Percentiles rank a stretch among this genome's conserved stretches.
phyloP scores from a whole-genome alignment of 1,284 basidiomycete genomes.

The Ustanciosporium gigantosporum region DNA sequence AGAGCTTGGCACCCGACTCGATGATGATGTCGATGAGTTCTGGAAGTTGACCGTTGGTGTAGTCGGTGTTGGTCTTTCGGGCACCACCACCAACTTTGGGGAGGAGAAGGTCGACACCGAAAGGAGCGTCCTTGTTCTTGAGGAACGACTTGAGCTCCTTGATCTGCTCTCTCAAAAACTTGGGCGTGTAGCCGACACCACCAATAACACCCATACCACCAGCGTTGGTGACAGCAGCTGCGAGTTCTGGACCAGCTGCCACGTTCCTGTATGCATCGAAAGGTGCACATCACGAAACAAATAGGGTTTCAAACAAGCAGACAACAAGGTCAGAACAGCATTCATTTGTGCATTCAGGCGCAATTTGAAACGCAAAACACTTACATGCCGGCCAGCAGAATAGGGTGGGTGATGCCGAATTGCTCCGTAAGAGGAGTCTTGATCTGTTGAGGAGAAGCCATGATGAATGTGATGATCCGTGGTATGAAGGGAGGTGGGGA shows the following conservation, averaged over 20 bases:
- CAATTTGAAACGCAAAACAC: too few species aligned
- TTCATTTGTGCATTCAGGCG: too few species aligned
- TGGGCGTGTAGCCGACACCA: constrained; percentile 50
- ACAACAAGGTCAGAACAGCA: too few species aligned
- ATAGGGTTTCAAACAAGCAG: too few species aligned
- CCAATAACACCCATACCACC: constrained; percentile 56
- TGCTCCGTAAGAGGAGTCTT: constrained; percentile 44
- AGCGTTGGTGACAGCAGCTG: constrained; percentile 52
- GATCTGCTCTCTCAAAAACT: constrained; percentile 27
- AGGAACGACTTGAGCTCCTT: constrained; percentile 39
- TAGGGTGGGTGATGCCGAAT: constrained; percentile 79
- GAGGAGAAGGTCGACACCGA: constrained; percentile 53
- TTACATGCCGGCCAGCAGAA: constrained; percentile 74
- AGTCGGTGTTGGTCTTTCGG: constrained; percentile 56
- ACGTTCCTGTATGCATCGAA: constrained; percentile 37
- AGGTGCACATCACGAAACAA: background rate
- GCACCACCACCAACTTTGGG: constrained; percentile 55
- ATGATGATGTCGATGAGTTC: constrained; percentile 54
- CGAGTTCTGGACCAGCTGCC: constrained; percentile 51
- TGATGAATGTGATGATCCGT: constrained; percentile 1
- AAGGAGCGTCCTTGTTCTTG: constrained; percentile 53
- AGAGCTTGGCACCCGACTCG: constrained; percentile 49
- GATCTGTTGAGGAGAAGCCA: constrained; percentile 46
- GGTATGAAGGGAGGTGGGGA: background rate
- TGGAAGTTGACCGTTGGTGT: constrained; percentile 46